Base-by-base conservation (phyloP, 148 eudicot genomes). In the Rhododendron henanense region DNA sequence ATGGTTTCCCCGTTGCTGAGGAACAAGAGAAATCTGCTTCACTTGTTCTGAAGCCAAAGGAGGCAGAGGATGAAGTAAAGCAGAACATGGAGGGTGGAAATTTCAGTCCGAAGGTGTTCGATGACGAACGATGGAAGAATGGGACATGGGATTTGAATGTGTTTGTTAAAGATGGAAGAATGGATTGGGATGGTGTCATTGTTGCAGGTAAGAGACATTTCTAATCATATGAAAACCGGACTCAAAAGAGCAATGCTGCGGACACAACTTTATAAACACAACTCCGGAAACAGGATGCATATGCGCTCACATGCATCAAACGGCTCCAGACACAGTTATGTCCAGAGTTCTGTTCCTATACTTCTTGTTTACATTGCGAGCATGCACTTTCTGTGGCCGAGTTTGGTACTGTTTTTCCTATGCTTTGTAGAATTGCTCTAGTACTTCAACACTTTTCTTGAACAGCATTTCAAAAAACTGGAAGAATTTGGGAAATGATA, bases 91-190 rank as follows among this genome's bases (percentile, higher is more conserved):
- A 57, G 33, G 9, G 48, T 21, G 63, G 65, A 6, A 51, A 45
- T 74, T 39, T 53, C 59, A 47, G 33, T 76, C 78, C 63, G 3
- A 76, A 83, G 59, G 45, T 86, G 80, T 10, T 44, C 0, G 78
- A 86, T 37, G 85, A 83, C 0, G 4, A 5, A 33, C 47, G 88
- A 44, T 76, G 88, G 88, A 82, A 83, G 84, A 86, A 86, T 37
- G 92, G 93, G 84, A 91, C 91, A 6, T 91, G 93, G 92, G 92
- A 90, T 86, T 87, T 91, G 45, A 90, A 91, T 61, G 86, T 90
- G 92, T 91, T 91, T 85, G 89, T 90, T 23, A 91, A 86, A 50
- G 25, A 87, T 67, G 93, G 93, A 6, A 90, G 83, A 41, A 89
- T 89, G 88, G 92, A 92, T 86, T 92, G 92, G 91, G 91, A 92